phyloP scores from a whole-genome alignment of 2,329 filamentous ascomycete genomes.

The Knufia petricola region DNA sequence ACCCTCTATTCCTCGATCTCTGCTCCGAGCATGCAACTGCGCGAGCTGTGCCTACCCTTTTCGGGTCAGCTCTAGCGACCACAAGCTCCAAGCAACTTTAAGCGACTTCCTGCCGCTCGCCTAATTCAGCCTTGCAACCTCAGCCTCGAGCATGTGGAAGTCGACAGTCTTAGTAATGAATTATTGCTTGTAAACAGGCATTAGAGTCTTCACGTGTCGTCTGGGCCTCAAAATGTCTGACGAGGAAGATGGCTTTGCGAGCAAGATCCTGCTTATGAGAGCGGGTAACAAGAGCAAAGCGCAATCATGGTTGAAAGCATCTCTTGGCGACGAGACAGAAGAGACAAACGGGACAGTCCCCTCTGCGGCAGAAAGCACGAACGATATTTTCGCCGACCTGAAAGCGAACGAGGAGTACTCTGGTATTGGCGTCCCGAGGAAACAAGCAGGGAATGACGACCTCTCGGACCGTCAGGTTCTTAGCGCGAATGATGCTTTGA shows the following conservation, averaged over 20 bases:
- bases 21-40: not conserved
- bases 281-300: conserved; percentile 7
- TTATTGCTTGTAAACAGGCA: too few relatives aligned
- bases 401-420: conserved; percentile 1
- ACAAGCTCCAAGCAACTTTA: not conserved
- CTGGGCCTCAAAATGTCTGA: conserved; percentile 1
- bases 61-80: not conserved
- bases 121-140: not conserved
- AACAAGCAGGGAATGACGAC: not conserved
- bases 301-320: conserved; percentile 4
- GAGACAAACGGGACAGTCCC: not conserved
- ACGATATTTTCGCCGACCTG: not conserved
- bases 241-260: conserved; percentile 1
- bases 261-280: conserved; percentile 6
- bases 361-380: not conserved
- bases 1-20: not conserved
- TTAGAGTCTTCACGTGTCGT: too few relatives aligned
- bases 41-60: conserved; percentile 1
- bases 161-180: not conserved
- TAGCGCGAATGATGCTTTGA: conserved; percentile 8
- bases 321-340: conserved; percentile 1
- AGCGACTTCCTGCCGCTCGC: not conserved
- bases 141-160: not conserved
- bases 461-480: not conserved
- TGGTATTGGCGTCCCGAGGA: conserved; percentile 1